Base-by-base conservation (phyloP, 208 protist species). In the Trypanosomatidae sp. region DNA sequence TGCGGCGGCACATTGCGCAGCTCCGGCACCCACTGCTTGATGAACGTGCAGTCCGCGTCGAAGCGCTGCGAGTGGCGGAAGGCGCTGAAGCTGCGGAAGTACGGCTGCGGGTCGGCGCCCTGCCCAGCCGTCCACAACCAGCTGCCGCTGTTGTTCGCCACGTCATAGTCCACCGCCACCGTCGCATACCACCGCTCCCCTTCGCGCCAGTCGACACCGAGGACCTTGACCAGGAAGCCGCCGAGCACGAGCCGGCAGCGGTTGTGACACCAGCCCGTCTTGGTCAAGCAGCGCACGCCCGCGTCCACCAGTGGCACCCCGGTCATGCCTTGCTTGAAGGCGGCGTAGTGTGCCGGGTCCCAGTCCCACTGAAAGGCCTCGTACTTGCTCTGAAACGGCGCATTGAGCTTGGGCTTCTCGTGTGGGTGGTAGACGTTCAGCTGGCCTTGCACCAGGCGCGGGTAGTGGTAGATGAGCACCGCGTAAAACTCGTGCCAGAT, bases 251-350 rank as follows among this genome's bases (percentile, higher is more conserved):
- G 67, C 38, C 78, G 75, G 45, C 54, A 58, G 32, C 81, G 72
- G 61, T 88, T 88, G 44, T 75, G 65, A 43, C 78, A 83, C 65
- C 70, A 94, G 13, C 84, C 89, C 6, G 88, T 94, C 16, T 53
- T 45, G 3, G 24, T 66, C 21, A 97, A 49, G 56, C 93, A 89
- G 26, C 83, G 71, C 65, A 97, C 93, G 27, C 81, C 83, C 21
- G 92, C 92, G 46, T 97, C 92, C 6, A 97, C 83, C 19, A 96
- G 54, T 0, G 92, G 92, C 18, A 92, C 65, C n/a, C 92, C 92
- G 7, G 88, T 96, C 16, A 51, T 25, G n/a, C 88, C 86, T 11
- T 57, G 46, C 11, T 70, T 58, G 67, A 92, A 97, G 3, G 55
- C 52, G 32, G 24, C 22, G 40, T 88, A 90, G 48, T 66, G 48